These are phyloP conservation scores for Neurospora sp. DNA, from an alignment of 2,329 filamentous ascomycete genomes.

Conservation along the genomic window DNA sequence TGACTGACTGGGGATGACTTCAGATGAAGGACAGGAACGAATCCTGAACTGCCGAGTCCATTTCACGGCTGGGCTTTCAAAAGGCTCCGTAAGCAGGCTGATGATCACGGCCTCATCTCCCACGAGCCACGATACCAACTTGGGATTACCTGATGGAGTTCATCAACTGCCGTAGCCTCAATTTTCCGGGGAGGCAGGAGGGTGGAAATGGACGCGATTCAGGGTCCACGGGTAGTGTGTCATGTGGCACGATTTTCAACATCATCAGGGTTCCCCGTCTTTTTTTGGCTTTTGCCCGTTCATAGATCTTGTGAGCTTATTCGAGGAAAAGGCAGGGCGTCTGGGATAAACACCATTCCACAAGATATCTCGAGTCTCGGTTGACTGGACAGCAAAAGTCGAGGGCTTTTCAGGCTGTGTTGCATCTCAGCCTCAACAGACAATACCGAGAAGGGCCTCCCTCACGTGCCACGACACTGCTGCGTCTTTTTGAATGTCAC, in stretches of 20 bases:
- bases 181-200: background rate
- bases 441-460: background rate
- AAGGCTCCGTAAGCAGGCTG: background rate
- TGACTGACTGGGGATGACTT: background rate
- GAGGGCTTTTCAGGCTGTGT: background rate
- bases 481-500: background rate
- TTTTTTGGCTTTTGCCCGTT: background rate
- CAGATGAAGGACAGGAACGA: background rate
- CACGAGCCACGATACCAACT: background rate
- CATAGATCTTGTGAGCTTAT: background rate
- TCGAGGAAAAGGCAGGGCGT: background rate
- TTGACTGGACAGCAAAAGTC: background rate
- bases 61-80: background rate
- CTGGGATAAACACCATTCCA: background rate
- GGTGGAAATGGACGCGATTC: background rate
- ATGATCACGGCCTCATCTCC: background rate
- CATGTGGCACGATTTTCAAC: background rate
- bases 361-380: background rate
- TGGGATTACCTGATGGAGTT: background rate
- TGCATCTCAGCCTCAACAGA: background rate
- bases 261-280: background rate
- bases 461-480: background rate
- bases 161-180: background rate
- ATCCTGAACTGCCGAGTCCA: background rate
- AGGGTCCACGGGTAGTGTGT: background rate